A percentile compares a stretch with the other conserved stretches of the same genome.
phyloP scores from a whole-genome alignment of 2,329 filamentous ascomycete genomes.

The Aspergillus latus region DNA sequence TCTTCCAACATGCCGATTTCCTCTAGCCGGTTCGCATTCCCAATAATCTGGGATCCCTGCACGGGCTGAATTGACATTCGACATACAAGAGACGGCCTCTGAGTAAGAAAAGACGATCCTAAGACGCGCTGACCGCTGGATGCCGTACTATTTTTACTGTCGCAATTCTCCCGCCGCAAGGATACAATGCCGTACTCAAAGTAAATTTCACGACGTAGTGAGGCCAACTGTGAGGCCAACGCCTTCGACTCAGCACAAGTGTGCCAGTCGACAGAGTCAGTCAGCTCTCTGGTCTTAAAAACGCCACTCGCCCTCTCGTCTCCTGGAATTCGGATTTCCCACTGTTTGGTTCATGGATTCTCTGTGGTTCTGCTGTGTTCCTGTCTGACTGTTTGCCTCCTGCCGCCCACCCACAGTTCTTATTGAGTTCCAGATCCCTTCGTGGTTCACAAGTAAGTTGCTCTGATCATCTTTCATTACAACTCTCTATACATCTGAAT shows the following conservation, averaged over 20 bases:
- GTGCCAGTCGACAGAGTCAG: no score
- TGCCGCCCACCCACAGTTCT: background rate
- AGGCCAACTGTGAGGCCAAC: background rate
- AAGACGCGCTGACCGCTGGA: background rate
- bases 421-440: background rate
- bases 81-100: background rate
- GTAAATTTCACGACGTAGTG: background rate
- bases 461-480: background rate
- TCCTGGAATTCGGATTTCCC: no score
- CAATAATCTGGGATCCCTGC: background rate
- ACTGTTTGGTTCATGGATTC: no score
- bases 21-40: background rate
- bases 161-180: background rate
- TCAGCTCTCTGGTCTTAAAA: background rate
- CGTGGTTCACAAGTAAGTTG: background rate
- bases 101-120: background rate
- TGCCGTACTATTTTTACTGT: background rate
- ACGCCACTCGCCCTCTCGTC: no score
- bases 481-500: background rate
- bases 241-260: no score
- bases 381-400: no score
- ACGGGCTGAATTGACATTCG: background rate
- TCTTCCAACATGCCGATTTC: constrained; percentile 3
- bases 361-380: no score
- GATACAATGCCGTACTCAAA: background rate